Evolutionary conservation across 192 early-diverging fungal genomes (phyloP), one percentile per base, ranked within the genome.

Genomic region (Backusella macrospora): DNA sequence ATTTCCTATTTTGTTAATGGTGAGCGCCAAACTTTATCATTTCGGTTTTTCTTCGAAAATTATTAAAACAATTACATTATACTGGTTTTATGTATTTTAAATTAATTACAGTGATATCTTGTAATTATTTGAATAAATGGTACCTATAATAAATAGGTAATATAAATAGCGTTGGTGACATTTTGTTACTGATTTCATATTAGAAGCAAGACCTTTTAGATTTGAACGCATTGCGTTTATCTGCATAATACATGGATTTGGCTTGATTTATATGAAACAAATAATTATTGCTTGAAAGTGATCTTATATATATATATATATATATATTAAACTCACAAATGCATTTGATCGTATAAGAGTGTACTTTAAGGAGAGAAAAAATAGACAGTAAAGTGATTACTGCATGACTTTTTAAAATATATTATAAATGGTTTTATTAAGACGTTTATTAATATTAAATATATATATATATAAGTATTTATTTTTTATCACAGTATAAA

Each of bases 1-100:
- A 18, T 52, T 52, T 52, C 49, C 49, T 52, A 52, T 52, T 49
- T 49, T 49, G n/a, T 49, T 49, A 49, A 49, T 49, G 47, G 16
- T 49, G 47, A 49, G 2, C 47, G n/a, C 15, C n/a, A 48, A 48
- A 48, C 47, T 48, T n/a, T 48, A 48, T 16, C 29, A 34, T 34
- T 34, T 34, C 29, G 16, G 6, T 1, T 48, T 5, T 48, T 48
- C n/a, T 48, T 48, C 18, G 48, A 10, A 9, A 23, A 1, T 1
- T 52, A 0, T 18, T 21, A 52, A 52, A 21, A 21, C 18, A n/a
- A n/a, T 21, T 52, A n/a, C 16, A 52, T 52, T n/a, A 21, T n/a
- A 18, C 48, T 7, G n/a, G 48, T 8, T 9, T 23, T 3, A 18
- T 18, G 8, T 52, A 23, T 52, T 23, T 52, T 0, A 52, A 52